A percentile compares a stretch with the other conserved stretches of the same genome.
phyloP scores from a whole-genome alignment of 208 protist species.

The Trypanosoma scelopori region DNA sequence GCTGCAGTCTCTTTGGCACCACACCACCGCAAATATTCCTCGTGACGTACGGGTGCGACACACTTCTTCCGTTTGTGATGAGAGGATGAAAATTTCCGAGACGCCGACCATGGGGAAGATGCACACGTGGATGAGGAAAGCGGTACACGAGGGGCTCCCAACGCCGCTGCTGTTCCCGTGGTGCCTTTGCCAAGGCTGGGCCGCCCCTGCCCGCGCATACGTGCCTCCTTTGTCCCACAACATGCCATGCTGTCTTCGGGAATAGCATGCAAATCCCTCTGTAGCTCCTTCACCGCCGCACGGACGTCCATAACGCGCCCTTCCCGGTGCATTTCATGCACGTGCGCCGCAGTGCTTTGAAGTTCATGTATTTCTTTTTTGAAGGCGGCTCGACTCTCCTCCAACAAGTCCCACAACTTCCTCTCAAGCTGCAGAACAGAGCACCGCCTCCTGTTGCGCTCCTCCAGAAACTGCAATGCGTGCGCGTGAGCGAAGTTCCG shows the following conservation, averaged over 20 bases:
- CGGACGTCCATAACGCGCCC: neutral
- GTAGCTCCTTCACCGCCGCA: neutral
- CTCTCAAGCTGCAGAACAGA: neutral
- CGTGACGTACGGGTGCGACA: neutral
- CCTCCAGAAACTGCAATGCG: neutral
- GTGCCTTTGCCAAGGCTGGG: neutral
- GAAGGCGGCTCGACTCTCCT: slow-evolving; percentile 1
- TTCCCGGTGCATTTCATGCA: slow-evolving; percentile 3
- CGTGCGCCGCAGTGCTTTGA: neutral
- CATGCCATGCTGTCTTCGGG: neutral
- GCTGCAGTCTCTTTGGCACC: slow-evolving; percentile 3
- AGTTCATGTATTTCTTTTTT: slow-evolving; percentile 4
- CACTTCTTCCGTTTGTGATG: neutral
- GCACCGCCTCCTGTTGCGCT: neutral
- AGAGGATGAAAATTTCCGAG: neutral
- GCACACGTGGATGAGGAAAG: neutral
- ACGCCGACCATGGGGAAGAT: neutral
- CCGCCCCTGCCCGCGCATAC: neutral
- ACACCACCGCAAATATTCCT: slow-evolving; percentile 7
- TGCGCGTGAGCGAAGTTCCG: neutral
- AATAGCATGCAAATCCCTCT: neutral
- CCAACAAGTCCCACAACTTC: neutral
- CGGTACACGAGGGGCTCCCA: neutral
- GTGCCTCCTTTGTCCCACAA: neutral
- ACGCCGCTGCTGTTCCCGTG: neutral